Evolutionary conservation across 2,329 filamentous ascomycete genomes (phyloP).

Genomic region (Paraphaeosphaeria minitans): DNA sequence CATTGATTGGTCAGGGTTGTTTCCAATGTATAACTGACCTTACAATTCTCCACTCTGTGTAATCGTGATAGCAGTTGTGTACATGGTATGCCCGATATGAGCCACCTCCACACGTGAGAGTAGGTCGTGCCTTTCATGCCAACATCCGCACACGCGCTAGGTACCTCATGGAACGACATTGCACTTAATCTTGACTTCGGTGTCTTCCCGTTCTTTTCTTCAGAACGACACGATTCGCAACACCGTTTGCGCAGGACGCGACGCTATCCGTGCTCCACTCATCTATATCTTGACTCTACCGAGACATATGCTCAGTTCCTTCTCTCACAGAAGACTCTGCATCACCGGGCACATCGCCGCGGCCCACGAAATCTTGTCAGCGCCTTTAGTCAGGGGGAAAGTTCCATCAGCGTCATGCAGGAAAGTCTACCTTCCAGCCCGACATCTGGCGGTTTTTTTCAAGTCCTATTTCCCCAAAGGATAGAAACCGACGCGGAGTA

Average conservation of each 20-base stretch:
- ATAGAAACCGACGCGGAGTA: no score
- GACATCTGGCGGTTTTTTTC: background rate
- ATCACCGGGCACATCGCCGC: no score
- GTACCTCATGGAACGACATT: no score
- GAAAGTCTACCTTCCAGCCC: background rate
- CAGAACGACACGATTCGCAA: no score
- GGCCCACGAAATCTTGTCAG: no score
- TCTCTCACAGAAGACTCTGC: no score
- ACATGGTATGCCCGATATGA: background rate
- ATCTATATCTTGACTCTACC: background rate
- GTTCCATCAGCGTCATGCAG: no score
- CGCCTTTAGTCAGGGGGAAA: no score
- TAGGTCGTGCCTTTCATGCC: background rate
- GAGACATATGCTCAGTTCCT: no score
- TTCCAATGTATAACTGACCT: background rate
- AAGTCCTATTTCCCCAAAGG: background rate
- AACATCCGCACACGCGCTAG: background rate
- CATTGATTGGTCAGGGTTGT: background rate
- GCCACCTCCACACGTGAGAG: background rate
- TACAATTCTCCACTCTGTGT: background rate
- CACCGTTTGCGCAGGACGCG: no score
- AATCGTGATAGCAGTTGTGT: background rate
- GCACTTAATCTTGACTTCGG: background rate
- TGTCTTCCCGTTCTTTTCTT: background rate
- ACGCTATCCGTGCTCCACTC: no score